These are phyloP conservation scores for Hymenoscyphus scutula DNA, from an alignment of 2,329 filamentous ascomycete genomes.

Conservation along the genomic window DNA sequence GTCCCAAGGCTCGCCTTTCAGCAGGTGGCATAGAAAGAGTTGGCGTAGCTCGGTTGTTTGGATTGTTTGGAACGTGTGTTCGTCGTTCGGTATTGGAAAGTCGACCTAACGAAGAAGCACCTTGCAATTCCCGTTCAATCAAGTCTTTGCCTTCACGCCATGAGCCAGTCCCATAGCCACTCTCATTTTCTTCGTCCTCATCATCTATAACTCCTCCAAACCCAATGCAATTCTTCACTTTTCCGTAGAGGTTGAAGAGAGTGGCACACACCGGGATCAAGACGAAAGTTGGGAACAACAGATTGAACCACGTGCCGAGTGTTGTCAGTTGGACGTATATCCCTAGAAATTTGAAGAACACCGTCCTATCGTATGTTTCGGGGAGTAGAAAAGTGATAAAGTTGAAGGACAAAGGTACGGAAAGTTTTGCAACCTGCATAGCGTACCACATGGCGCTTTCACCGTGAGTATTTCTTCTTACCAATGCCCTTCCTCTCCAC, in stretches of 20 bases:
- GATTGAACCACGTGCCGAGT: constrained; percentile 79
- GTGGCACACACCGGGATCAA: constrained; percentile 82
- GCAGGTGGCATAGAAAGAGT: constrained; percentile 31
- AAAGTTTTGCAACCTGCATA: constrained; percentile 86
- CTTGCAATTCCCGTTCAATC: constrained; percentile 80
- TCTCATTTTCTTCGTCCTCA: constrained; percentile 62
- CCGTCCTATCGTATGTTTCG: constrained; percentile 70
- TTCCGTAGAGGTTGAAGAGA: constrained; percentile 85
- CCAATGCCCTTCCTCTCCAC: constrained; percentile 93
- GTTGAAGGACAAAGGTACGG: constrained; percentile 91
- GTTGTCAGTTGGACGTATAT: constrained; percentile 78
- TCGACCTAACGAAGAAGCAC: constrained; percentile 54
- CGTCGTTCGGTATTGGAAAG: constrained; percentile 33
- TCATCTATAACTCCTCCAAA: constrained; percentile 71
- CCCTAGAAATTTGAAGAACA: constrained; percentile 86
- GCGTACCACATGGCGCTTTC: constrained; percentile 97
- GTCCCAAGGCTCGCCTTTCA: constrained; percentile 34
- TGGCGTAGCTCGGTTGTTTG: constrained; percentile 30
- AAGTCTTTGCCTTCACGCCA: constrained; percentile 92
- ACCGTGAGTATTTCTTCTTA: constrained; percentile 84
- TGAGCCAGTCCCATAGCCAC: constrained; percentile 70
- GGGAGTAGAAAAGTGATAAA: constrained; percentile 85
- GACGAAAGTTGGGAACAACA: constrained; percentile 84
- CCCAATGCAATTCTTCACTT: constrained; percentile 69
- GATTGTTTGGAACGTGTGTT: constrained; percentile 30